These are phyloP conservation scores for Lolium multiflorum DNA, from an alignment of 176 grass and related monocot genomes.

Conservation along the genomic window DNA sequence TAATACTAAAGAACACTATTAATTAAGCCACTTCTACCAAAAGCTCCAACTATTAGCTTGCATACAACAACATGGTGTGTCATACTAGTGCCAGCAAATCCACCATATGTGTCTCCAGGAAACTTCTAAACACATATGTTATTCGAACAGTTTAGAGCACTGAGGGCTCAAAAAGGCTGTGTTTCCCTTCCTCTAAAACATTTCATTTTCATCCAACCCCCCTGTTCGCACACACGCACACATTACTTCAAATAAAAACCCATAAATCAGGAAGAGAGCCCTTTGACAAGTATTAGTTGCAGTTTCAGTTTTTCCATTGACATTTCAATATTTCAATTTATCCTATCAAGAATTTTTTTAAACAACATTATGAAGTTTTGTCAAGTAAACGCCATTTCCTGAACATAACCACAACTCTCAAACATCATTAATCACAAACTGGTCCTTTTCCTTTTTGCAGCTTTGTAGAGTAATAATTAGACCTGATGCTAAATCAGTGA, in stretches of 20 bases:
- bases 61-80: background rate
- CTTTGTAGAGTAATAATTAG: background rate
- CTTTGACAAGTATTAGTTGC: background rate
- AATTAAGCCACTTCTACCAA: slow-evolving; percentile 17
- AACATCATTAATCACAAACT: background rate
- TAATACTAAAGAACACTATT: background rate
- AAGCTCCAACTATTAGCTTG: slow-evolving; percentile 2
- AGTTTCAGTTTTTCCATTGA: background rate
- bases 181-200: slow-evolving; percentile 1
- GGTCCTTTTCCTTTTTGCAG: background rate
- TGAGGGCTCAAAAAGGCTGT: background rate
- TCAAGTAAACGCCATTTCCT: background rate
- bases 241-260: background rate
- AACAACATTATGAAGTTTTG: background rate
- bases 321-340: slow-evolving; percentile 7
- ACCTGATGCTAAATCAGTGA: background rate
- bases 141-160: background rate
- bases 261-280: background rate
- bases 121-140: background rate
- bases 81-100: background rate
- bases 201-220: background rate
- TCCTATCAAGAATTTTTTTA: background rate
- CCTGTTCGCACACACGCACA: background rate
- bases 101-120: background rate
- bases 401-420: slow-evolving; percentile 12